phyloP scores from a whole-genome alignment of 2,329 filamentous ascomycete species.

The Colletotrichum aenigma region DNA sequence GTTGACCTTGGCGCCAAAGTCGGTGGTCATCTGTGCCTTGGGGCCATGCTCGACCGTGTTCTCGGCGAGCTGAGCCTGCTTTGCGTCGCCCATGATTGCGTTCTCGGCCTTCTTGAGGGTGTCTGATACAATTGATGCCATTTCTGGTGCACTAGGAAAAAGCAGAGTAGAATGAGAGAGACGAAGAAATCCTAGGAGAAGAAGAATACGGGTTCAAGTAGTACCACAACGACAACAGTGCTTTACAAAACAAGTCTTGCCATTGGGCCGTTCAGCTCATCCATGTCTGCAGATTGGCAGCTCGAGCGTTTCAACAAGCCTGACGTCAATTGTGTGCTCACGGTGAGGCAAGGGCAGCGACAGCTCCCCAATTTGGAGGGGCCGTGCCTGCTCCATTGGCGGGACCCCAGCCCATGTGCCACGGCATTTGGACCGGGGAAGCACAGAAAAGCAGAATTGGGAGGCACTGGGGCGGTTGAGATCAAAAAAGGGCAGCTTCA shows the following conservation, averaged over 20 bases:
- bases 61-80: conserved; percentile 64
- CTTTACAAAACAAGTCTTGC: not conserved
- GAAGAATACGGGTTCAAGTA: not conserved
- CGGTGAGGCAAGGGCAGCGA: not conserved
- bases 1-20: conserved; percentile 75
- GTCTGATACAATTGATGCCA: conserved; percentile 29
- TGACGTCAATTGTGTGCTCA: conserved; percentile 14
- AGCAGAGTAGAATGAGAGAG: not conserved
- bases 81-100: conserved; percentile 52
- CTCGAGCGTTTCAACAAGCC: not conserved
- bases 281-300: not conserved
- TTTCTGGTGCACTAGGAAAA: not conserved
- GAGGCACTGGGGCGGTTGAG: not conserved
- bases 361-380: not conserved
- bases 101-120: conserved; percentile 42
- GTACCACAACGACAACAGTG: not conserved
- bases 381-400: conserved; percentile 1
- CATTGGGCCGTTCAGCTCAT: not conserved
- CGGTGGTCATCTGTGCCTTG: conserved; percentile 70
- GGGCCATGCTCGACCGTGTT: conserved; percentile 63
- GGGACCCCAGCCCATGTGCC: not conserved
- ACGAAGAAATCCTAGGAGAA: rapidly evolving
- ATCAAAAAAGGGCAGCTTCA: conserved; percentile 3
- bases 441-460: not conserved
- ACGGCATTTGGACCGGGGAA: not conserved